These are phyloP conservation scores for Eucalyptus sideroxylon DNA, from an alignment of 345 rosid species.

Conservation along the genomic window DNA sequence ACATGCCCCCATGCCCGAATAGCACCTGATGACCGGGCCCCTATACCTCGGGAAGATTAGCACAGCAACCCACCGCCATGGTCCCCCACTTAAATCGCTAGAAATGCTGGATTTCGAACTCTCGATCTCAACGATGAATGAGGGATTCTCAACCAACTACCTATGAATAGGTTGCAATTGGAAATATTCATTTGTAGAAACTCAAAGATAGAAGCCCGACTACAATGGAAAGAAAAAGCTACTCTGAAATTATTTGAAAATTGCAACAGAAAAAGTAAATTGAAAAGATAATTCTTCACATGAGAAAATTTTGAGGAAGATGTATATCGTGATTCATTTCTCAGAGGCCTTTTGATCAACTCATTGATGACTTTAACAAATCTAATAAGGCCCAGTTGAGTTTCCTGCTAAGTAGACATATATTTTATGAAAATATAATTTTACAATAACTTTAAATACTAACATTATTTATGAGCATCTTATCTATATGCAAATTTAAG, in stretches of 20 bases:
- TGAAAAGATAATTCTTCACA: not conserved
- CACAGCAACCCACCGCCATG: no score
- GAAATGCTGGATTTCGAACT: no score
- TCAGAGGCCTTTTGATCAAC: not conserved
- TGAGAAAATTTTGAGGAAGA: not conserved
- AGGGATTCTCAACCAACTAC: no score
- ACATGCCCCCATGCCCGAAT: no score
- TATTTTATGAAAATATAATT: not conserved
- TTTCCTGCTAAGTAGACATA: not conserved
- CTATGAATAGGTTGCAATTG: not conserved
- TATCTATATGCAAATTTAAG: not conserved
- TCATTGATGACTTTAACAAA: not conserved
- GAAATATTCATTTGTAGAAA: not conserved
- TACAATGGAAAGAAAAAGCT: not conserved
- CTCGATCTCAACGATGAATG: no score
- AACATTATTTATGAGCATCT: not conserved
- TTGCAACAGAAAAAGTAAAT: not conserved
- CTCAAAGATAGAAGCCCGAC: not conserved
- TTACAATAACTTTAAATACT: not conserved
- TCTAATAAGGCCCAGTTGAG: not conserved
- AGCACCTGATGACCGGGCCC: no score
- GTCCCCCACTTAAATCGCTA: no score
- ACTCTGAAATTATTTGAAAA: not conserved
- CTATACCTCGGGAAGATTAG: no score
- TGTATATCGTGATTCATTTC: not conserved